phyloP scores from a whole-genome alignment of 441 rosid genomes.

The Melastoma candidum region DNA sequence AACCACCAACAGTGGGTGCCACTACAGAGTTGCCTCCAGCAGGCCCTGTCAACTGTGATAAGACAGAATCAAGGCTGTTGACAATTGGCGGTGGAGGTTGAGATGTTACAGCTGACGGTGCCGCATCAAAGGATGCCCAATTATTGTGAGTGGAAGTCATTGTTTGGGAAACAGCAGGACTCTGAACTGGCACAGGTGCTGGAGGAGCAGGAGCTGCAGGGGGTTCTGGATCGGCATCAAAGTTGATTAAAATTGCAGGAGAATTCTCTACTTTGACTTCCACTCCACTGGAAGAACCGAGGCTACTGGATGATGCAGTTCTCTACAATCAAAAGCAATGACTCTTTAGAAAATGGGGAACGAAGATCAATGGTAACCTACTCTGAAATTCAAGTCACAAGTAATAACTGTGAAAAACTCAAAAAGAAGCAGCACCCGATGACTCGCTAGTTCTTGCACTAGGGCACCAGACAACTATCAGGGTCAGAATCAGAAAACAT shows the following conservation, averaged over 20 bases:
- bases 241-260: conserved; percentile 76
- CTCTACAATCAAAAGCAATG: conserved; percentile 44
- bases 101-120: conserved; percentile 41
- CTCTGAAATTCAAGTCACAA: too few relatives aligned
- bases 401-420: too few relatives aligned
- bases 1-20: conserved; percentile 18
- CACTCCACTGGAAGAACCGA: conserved; percentile 47
- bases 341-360: background rate
- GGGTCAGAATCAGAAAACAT: too few relatives aligned
- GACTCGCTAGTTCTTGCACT: too few relatives aligned
- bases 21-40: conserved; percentile 6
- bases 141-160: conserved; percentile 37
- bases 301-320: conserved; percentile 55
- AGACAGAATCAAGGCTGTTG: conserved; percentile 64
- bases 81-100: conserved; percentile 43
- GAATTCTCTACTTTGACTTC: conserved; percentile 52
- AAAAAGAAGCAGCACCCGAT: too few relatives aligned
- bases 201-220: conserved; percentile 35
- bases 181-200: conserved; percentile 26
- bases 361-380: too few relatives aligned
- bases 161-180: conserved; percentile 38
- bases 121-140: conserved; percentile 87
- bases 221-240: conserved; percentile 82
- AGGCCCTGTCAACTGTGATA: conserved; percentile 62
- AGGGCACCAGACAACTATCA: too few relatives aligned